Conservation (phyloP, 176 grass and related monocot genomes). For the Elymus sibiricus region DNA sequence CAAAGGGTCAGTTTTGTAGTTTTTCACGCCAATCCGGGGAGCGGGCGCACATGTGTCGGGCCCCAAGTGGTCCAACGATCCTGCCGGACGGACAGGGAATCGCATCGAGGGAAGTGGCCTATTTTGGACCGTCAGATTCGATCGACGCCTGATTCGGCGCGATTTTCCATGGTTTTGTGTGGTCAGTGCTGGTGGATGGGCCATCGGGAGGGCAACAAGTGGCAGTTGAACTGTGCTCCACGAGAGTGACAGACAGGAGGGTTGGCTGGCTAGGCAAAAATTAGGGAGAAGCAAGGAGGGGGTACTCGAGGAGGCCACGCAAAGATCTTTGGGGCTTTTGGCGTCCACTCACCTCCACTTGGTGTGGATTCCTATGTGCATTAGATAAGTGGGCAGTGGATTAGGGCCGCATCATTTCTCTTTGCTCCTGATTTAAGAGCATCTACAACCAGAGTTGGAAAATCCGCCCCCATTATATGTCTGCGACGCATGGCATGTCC, state of each 20-base stretch:
- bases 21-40: constrained; percentile 26
- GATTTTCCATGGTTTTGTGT: background rate
- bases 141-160: background rate
- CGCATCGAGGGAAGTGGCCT: background rate
- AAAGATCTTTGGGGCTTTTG: background rate
- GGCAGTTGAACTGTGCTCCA: constrained; percentile 30
- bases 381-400: background rate
- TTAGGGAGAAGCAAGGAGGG: background rate
- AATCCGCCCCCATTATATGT: no score
- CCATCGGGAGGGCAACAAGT: constrained; percentile 39
- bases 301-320: background rate
- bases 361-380: constrained; percentile 10
- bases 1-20: no score
- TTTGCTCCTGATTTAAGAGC: no score
- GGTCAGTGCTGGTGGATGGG: background rate
- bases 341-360: background rate
- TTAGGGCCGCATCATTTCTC: background rate
- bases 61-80: background rate
- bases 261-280: no score
- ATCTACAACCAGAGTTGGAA: no score
- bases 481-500: no score
- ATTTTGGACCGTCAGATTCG: background rate
- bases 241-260: background rate
- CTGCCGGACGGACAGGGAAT: background rate
- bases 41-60: constrained; percentile 30